Evolutionary conservation across 495 filamentous ascomycete species (phyloP).

Genomic region (Hyphodiscus hymeniophilus): DNA sequence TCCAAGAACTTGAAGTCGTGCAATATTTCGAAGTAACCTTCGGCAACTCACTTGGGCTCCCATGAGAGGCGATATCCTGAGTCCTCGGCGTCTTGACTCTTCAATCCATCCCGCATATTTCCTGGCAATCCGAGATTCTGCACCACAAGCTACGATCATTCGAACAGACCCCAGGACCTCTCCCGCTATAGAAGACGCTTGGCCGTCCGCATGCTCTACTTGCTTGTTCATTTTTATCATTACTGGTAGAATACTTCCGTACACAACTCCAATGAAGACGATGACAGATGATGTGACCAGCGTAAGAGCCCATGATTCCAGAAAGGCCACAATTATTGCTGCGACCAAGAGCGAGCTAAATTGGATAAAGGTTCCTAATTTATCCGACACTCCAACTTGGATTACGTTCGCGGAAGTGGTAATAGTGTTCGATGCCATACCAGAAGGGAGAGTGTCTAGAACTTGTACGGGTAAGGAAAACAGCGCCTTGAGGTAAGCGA

Average conservation of each 20-base stretch:
- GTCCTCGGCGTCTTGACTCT: constrained; percentile 45
- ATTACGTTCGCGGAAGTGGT: constrained; percentile 55
- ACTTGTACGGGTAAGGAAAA: constrained; percentile 44
- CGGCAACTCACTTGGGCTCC: constrained; percentile 29
- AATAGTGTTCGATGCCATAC: constrained; percentile 50
- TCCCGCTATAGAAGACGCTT: constrained; percentile 52
- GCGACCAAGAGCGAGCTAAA: constrained; percentile 40
- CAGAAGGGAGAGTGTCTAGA: constrained; percentile 44
- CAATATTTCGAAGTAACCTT: too few species aligned
- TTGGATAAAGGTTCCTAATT: constrained; percentile 45
- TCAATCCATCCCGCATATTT: constrained; percentile 49
- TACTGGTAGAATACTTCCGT: constrained; percentile 45
- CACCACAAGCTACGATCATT: constrained; percentile 57
- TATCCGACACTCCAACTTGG: constrained; percentile 60
- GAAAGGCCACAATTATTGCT: constrained; percentile 46
- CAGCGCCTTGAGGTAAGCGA: constrained; percentile 33
- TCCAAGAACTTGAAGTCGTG: too few species aligned
- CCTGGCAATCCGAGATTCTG: constrained; percentile 43
- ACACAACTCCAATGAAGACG: constrained; percentile 47
- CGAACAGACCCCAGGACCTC: constrained; percentile 47
- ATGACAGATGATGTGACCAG: constrained; percentile 48
- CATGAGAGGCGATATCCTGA: constrained; percentile 19
- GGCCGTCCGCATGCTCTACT: constrained; percentile 48
- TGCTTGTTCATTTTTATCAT: constrained; percentile 47
- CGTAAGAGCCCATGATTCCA: constrained; percentile 44